Evolutionary conservation across 305 asterid genomes (phyloP).

Genomic region (Solanum chacoense): DNA sequence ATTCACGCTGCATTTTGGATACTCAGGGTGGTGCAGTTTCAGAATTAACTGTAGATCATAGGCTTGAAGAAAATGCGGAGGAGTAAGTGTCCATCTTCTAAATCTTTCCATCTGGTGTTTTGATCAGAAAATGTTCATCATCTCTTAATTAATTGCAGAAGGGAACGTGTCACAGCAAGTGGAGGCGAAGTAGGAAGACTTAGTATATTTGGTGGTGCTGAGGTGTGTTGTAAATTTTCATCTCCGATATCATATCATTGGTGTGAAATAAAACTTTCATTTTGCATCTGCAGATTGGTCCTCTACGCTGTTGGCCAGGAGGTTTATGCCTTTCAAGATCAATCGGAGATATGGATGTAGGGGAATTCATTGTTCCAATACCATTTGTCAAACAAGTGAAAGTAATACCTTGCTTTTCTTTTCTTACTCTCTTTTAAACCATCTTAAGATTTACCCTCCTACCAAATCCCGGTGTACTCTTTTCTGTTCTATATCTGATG

Average conservation of each 20-base stretch:
- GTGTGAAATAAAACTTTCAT: background rate
- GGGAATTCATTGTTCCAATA: constrained; percentile 83
- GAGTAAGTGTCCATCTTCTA: constrained; percentile 38
- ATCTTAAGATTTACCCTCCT: background rate
- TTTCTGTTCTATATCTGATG: background rate
- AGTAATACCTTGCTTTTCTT: constrained; percentile 21
- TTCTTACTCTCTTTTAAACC: background rate
- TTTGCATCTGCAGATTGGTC: constrained; percentile 49
- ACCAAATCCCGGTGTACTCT: background rate
- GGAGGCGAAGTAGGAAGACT: constrained; percentile 92
- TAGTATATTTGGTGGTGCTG: constrained; percentile 56
- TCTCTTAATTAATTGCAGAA: constrained; percentile 29
- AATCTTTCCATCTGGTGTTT: background rate
- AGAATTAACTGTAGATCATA: constrained; percentile 82
- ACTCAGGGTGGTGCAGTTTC: constrained; percentile 60
- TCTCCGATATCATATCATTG: background rate
- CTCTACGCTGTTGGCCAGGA: constrained; percentile 97
- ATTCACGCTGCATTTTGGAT: constrained; percentile 82
- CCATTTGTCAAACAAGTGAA: constrained; percentile 93
- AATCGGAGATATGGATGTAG: constrained; percentile 95
- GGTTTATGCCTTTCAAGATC: constrained; percentile 94
- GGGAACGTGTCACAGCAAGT: constrained; percentile 76
- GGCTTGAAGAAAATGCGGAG: constrained; percentile 83
- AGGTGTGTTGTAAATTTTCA: constrained; percentile 30
- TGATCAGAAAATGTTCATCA: background rate